Base-by-base conservation (phyloP, 768 basidiomycete species). In the Lenzites betulinus region DNA sequence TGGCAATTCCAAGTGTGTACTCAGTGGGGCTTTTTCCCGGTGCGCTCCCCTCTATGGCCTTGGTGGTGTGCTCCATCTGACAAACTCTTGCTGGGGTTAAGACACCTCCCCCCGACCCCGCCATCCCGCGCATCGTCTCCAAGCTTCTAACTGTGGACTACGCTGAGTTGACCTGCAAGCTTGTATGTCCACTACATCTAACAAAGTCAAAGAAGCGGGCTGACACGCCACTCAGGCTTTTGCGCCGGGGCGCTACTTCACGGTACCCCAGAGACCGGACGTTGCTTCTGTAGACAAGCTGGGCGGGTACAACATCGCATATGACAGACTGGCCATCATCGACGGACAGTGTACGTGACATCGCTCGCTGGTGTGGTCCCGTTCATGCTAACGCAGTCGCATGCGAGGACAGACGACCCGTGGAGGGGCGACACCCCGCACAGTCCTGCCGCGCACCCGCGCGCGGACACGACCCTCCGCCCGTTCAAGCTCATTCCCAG, bases 1-100 rank as follows among this genome's bases (percentile, higher is more conserved):
- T 98, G 95, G 95, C 67, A 78, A 7, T 97, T 94, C 80, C 95
- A 93, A 76, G 91, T 92, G 58, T 95, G 93, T 77, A 94, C 92
- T 0, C 85, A 96, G 67, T 96, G 93, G 93, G 69, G 66, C 47
- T 70, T 68, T 63, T 62, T 68, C 59, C 59, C 58, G 38, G 69
- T 70, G 42, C n/a, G 61, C 23, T n/a, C 35, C 38, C 44, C n/a
- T 13, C 20, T 2, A 33, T 26, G n/a, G n/a, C 13, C 39, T 7
- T 51, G 22, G 25, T 39, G 36, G 22, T 2, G 4, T 18, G 15
- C 3, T 16, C n/a, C 8, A 7, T 22, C 41, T 25, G 6, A 43
- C n/a, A 30, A 6, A 9, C 25, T 1, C n/a, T 8, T 30, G 3
- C 33, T 12, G 38, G 54, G 12, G n/a, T 39, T 1, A 58, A 92